These are phyloP conservation scores for Neofusicoccum parvum DNA, from an alignment of 2,329 filamentous ascomycete genomes.

Conservation along the genomic window DNA sequence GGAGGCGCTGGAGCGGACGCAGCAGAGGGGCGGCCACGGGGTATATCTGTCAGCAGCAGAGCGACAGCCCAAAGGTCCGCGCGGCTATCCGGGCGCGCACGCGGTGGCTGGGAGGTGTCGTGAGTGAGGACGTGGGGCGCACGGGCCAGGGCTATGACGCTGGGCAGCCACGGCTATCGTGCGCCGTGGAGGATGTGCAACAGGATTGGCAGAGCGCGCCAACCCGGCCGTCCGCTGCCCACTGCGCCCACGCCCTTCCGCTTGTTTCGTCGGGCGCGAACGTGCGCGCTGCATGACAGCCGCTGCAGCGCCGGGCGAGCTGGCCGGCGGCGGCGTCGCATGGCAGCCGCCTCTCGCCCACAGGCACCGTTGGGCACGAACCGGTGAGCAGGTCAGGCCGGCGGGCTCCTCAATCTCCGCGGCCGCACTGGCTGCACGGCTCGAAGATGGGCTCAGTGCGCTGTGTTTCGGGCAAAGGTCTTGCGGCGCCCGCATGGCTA, in stretches of 20 bases:
- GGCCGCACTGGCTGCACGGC: not conserved
- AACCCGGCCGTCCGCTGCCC: constrained; percentile 1
- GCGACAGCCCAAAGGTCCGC: not conserved
- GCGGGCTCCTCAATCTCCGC: not conserved
- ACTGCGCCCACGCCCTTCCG: constrained; percentile 6
- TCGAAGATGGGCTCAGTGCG: constrained; percentile 4
- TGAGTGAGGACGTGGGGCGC: not conserved
- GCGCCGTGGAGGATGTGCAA: constrained; percentile 11
- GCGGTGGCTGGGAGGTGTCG: not conserved
- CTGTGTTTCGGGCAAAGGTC: constrained; percentile 5
- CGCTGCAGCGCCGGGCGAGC: not conserved
- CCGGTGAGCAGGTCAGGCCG: not conserved
- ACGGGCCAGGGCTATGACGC: constrained; percentile 6
- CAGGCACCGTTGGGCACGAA: constrained; percentile 8
- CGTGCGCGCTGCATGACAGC: not conserved
- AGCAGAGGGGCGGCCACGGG: not conserved
- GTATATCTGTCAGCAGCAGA: constrained; percentile 2
- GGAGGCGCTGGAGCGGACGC: not conserved
- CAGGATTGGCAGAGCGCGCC: constrained; percentile 13
- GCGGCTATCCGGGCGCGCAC: not conserved
- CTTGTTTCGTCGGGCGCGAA: constrained; percentile 9
- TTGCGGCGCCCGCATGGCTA: constrained; percentile 9
- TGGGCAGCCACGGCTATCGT: not conserved
- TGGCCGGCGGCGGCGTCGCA: not conserved
- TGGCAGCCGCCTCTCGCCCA: not conserved